Conservation (phyloP, 2,329 filamentous ascomycete genomes). For the Claviceps purpurea region DNA sequence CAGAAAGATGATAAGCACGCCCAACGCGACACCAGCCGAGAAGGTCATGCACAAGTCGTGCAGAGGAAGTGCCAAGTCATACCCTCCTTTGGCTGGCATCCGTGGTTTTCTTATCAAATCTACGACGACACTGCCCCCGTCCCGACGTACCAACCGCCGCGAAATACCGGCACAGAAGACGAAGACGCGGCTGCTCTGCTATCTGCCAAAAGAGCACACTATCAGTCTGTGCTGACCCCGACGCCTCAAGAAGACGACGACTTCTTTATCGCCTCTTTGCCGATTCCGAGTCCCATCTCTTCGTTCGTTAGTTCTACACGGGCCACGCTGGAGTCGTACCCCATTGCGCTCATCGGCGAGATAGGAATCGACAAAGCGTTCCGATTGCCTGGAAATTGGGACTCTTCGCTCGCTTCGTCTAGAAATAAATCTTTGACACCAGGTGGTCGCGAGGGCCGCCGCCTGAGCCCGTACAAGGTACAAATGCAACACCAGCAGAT, state of each 20-base stretch:
- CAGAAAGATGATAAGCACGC: background rate
- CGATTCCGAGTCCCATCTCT: constrained; percentile 46
- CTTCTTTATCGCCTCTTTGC: constrained; percentile 40
- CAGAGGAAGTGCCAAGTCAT: constrained; percentile 23
- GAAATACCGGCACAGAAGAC: constrained; percentile 9
- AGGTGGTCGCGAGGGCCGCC: constrained; percentile 56
- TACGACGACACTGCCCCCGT: constrained; percentile 41
- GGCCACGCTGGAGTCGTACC: constrained; percentile 39
- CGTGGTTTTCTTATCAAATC: constrained; percentile 72
- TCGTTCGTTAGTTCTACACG: constrained; percentile 43
- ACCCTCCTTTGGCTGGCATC: constrained; percentile 77
- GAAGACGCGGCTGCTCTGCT: constrained; percentile 9
- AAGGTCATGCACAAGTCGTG: background rate
- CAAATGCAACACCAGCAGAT: constrained; percentile 53
- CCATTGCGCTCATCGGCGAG: constrained; percentile 59
- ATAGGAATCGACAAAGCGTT: constrained; percentile 68
- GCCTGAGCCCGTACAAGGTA: constrained; percentile 55
- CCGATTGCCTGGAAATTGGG: constrained; percentile 51
- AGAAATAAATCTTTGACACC: constrained; percentile 38
- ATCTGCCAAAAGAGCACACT: constrained; percentile 42
- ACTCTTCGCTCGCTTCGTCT: constrained; percentile 17
- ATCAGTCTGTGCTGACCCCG: constrained; percentile 52
- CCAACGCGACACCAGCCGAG: background rate
- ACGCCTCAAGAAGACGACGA: constrained; percentile 25
- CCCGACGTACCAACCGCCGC: constrained; percentile 21